Conservation (phyloP, 2,329 filamentous ascomycete species). For the Trichoderma cornu-damae region DNA sequence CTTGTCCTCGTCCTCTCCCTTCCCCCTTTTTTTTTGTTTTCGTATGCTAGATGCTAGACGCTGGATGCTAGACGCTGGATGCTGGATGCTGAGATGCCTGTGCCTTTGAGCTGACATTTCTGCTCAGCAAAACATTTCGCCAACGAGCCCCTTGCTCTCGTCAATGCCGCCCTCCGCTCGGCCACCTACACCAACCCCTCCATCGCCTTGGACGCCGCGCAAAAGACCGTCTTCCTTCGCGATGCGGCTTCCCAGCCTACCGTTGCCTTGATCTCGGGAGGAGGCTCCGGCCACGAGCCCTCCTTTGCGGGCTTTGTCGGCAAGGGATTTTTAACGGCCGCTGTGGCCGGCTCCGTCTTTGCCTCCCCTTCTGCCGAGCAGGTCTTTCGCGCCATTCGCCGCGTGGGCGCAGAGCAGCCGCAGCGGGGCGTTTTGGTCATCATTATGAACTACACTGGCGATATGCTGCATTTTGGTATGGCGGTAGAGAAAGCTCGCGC, state of each 20-base stretch:
- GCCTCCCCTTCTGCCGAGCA: slow-evolving; percentile 70
- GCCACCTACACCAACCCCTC: slow-evolving; percentile 29
- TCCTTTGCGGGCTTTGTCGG: slow-evolving; percentile 68
- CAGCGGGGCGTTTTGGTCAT: slow-evolving; percentile 64
- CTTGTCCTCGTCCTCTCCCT: no score
- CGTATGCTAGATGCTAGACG: no score
- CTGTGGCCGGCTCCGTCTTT: slow-evolving; percentile 70
- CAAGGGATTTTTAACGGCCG: slow-evolving; percentile 60
- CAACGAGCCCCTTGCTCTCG: slow-evolving; percentile 23
- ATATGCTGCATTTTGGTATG: slow-evolving; percentile 70
- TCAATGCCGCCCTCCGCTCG: slow-evolving; percentile 25
- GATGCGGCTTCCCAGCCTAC: slow-evolving; percentile 20
- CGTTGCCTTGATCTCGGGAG: slow-evolving; percentile 46
- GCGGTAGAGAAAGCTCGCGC: slow-evolving; percentile 69
- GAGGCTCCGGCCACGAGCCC: slow-evolving; percentile 69
- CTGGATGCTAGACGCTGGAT: no score
- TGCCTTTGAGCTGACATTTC: not conserved
- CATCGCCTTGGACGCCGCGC: slow-evolving; percentile 24
- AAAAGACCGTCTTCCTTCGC: slow-evolving; percentile 27
- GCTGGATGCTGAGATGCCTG: no score
- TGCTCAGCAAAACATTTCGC: slow-evolving; percentile 24
- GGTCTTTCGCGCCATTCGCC: slow-evolving; percentile 58
- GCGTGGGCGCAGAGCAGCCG: slow-evolving; percentile 45
- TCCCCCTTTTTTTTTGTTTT: no score
- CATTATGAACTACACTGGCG: slow-evolving; percentile 71